These are phyloP conservation scores for Bryopsis sp. DNA, from an alignment of 139 green algal species.

Conservation along the genomic window DNA sequence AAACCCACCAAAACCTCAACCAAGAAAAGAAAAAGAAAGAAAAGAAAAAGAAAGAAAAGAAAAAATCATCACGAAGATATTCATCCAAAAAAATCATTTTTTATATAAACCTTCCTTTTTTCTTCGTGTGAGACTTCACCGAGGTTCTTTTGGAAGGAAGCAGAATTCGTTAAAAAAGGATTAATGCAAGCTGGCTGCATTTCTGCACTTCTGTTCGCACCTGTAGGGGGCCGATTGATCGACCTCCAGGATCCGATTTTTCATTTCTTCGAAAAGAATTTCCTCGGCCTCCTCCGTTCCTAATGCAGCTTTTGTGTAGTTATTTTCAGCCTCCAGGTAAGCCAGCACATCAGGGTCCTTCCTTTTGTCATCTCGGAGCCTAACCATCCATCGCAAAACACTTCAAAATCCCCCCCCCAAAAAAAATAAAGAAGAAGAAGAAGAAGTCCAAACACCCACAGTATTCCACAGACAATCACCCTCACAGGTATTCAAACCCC, in stretches of 20 bases:
- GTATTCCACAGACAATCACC: no score
- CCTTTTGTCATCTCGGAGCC: slow-evolving; percentile 68
- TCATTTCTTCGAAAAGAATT: slow-evolving; percentile 77
- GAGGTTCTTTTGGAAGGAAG: no score
- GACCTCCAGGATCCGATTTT: slow-evolving; percentile 72
- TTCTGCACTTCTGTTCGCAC: no score
- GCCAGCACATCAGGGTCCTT: slow-evolving; percentile 45
- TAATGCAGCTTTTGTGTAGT: slow-evolving; percentile 55
- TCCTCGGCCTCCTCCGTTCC: slow-evolving; percentile 72
- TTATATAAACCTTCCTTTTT: no score
- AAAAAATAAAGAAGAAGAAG: background rate
- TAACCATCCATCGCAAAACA: background rate
- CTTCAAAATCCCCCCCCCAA: background rate
- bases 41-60: no score
- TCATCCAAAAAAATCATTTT: no score
- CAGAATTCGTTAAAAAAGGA: no score
- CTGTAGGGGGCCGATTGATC: slow-evolving; percentile 46
- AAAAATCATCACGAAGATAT: no score
- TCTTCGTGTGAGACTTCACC: no score
- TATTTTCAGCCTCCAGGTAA: slow-evolving; percentile 63
- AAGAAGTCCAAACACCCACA: no score
- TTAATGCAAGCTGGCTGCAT: no score
- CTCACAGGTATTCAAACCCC: slow-evolving; percentile 15
- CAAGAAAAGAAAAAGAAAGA: background rate
- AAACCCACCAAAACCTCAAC: background rate